Conservation (phyloP, 1,284 basidiomycete genomes). For the Peniophora sp. region DNA sequence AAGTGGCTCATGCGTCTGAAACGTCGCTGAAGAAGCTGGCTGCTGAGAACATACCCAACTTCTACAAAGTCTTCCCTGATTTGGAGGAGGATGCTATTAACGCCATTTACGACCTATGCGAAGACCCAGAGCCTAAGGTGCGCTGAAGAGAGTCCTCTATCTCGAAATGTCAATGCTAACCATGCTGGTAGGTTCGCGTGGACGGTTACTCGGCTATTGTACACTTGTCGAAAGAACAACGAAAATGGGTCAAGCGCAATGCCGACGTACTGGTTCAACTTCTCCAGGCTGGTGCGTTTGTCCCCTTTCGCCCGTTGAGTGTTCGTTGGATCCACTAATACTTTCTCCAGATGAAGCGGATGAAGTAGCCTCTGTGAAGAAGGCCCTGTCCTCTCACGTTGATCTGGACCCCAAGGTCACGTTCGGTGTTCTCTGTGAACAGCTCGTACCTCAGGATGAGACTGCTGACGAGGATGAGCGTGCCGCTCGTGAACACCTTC, state of each 20-base stretch:
- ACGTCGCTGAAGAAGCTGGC: slow-evolving; percentile 43
- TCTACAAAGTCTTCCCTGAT: slow-evolving; percentile 60
- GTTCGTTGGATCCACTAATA: not conserved
- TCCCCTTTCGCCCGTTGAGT: not conserved
- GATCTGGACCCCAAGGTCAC: slow-evolving; percentile 54
- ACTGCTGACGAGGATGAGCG: slow-evolving; percentile 49
- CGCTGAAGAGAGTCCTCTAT: slow-evolving; percentile 12
- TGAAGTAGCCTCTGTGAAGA: slow-evolving; percentile 54
- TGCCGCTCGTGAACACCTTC: slow-evolving; percentile 46
- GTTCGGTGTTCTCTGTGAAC: slow-evolving; percentile 61
- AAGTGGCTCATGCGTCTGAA: slow-evolving; percentile 27
- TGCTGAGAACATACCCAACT: slow-evolving; percentile 46
- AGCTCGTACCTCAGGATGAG: slow-evolving; percentile 45
- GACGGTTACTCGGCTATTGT: slow-evolving; percentile 60
- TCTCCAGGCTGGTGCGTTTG: slow-evolving; percentile 59
- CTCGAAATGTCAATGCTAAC: not conserved
- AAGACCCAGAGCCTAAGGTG: slow-evolving; percentile 54
- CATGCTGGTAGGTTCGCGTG: slow-evolving; percentile 44
- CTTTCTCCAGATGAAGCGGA: slow-evolving; percentile 47
- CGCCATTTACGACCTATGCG: slow-evolving; percentile 67
- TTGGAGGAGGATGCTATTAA: slow-evolving; percentile 67
- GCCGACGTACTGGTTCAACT: slow-evolving; percentile 66
- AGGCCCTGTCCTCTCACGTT: slow-evolving; percentile 52
- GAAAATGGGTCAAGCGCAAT: slow-evolving; percentile 59
- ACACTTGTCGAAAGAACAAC: slow-evolving; percentile 49